A percentile compares a stretch with the other conserved stretches of the same genome.
Conservation (phyloP, 805 yeast species). For the Candida insectorum region DNA sequence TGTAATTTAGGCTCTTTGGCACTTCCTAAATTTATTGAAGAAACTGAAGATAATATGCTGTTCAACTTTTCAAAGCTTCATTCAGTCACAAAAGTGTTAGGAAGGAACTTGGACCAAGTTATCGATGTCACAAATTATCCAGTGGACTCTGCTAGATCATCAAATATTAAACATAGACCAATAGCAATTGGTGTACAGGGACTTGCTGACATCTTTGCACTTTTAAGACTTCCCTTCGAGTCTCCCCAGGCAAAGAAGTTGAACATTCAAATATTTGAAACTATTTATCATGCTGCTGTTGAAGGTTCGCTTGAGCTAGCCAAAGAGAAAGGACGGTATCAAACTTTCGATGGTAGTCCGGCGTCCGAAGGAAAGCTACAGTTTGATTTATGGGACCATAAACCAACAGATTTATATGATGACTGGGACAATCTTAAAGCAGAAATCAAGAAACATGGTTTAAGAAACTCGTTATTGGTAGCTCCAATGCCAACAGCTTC, state of each 20-base stretch:
- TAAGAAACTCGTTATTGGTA: constrained; percentile 82
- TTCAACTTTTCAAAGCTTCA: constrained; percentile 78
- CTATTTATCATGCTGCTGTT: constrained; percentile 90
- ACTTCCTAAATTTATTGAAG: constrained; percentile 66
- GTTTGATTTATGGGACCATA: constrained; percentile 80
- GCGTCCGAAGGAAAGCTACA: constrained; percentile 83
- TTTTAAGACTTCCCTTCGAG: constrained; percentile 81
- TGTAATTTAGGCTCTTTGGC: constrained; percentile 93
- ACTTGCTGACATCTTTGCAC: constrained; percentile 82
- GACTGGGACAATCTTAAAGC: constrained; percentile 79
- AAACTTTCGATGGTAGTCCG: constrained; percentile 80
- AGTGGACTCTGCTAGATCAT: constrained; percentile 64
- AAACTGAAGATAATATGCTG: constrained; percentile 36
- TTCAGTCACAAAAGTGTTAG: constrained; percentile 69
- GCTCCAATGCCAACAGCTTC: constrained; percentile 99
- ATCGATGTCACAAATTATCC: constrained; percentile 89
- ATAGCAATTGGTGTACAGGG: constrained; percentile 99
- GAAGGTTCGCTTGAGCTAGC: constrained; percentile 88
- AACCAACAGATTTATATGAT: constrained; percentile 71
- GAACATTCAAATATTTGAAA: constrained; percentile 87
- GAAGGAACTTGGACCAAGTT: constrained; percentile 73
- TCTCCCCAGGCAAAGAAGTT: constrained; percentile 71
- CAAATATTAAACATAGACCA: constrained; percentile 86
- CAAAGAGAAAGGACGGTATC: constrained; percentile 61
- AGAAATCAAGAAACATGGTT: constrained; percentile 58